phyloP scores from a whole-genome alignment of 1,284 basidiomycete genomes.

The Pascua guehoae region DNA sequence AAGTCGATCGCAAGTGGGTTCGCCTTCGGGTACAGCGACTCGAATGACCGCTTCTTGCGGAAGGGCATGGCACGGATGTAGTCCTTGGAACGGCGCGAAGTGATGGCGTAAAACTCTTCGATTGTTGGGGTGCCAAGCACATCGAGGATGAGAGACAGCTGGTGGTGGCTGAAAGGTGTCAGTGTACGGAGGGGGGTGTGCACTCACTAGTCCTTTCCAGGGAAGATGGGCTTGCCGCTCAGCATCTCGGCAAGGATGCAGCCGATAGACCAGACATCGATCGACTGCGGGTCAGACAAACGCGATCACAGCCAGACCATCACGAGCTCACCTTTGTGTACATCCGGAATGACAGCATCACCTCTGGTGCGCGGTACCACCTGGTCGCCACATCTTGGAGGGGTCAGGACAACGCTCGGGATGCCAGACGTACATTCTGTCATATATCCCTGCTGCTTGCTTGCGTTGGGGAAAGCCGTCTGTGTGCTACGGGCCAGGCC shows the following conservation, averaged over 20 bases:
- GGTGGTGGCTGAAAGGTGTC: constrained; percentile 63
- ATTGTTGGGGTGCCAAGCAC: constrained; percentile 88
- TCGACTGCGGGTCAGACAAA: constrained; percentile 56
- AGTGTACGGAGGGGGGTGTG: constrained; percentile 10
- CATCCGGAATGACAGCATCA: constrained; percentile 95
- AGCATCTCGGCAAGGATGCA: constrained; percentile 98
- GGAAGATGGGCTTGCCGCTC: constrained; percentile 88
- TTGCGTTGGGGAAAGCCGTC: constrained; percentile 64
- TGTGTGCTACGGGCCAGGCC: constrained; percentile 83
- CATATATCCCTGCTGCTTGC: constrained; percentile 79
- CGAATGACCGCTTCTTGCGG: constrained; percentile 74
- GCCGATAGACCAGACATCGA: constrained; percentile 93
- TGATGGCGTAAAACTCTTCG: constrained; percentile 88
- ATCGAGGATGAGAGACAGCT: constrained; percentile 83
- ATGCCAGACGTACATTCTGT: constrained; percentile 52
- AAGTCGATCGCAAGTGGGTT: constrained; percentile 84
- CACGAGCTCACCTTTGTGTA: constrained; percentile 71
- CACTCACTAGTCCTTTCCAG: constrained; percentile 77
- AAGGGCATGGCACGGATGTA: constrained; percentile 87
- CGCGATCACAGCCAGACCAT: constrained; percentile 1
- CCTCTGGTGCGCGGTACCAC: constrained; percentile 87
- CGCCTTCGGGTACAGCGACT: constrained; percentile 79
- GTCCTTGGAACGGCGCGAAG: constrained; percentile 75
- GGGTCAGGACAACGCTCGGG: background rate
- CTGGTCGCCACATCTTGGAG: constrained; percentile 6